phyloP scores from a whole-genome alignment of 2,329 filamentous ascomycete genomes.

The Paraphoma chrysanthemicola region DNA sequence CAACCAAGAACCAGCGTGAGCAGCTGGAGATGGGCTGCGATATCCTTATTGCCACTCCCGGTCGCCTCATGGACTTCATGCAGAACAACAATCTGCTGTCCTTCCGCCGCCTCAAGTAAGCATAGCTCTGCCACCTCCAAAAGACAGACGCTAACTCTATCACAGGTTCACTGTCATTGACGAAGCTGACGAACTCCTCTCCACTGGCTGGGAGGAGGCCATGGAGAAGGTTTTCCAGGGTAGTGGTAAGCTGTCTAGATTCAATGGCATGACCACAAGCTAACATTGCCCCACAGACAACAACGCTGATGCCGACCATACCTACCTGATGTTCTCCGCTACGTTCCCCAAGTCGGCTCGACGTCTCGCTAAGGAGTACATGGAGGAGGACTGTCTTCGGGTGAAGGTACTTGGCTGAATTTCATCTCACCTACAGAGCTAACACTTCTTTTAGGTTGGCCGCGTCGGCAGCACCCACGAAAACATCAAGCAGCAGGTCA shows the following conservation, averaged over 20 bases:
- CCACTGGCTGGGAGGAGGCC: constrained; percentile 77
- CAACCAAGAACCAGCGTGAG: constrained; percentile 70
- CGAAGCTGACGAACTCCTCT: constrained; percentile 92
- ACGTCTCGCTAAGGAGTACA: constrained; percentile 76
- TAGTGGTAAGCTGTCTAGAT: constrained; percentile 67
- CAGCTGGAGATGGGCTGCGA: constrained; percentile 87
- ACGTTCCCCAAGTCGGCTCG: constrained; percentile 87
- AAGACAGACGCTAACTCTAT: not conserved
- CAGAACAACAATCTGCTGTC: constrained; percentile 71
- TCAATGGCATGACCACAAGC: not conserved
- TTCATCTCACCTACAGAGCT: too few relatives aligned
- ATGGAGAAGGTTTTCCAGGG: constrained; percentile 79
- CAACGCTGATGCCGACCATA: constrained; percentile 76
- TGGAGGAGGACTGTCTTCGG: constrained; percentile 76
- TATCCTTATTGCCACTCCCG: constrained; percentile 85
- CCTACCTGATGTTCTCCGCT: constrained; percentile 87
- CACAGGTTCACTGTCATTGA: constrained; percentile 63
- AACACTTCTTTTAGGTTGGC: constrained; percentile 63
- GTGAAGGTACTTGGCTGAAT: too few relatives aligned
- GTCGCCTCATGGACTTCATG: constrained; percentile 86
- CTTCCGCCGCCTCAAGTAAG: constrained; percentile 77
- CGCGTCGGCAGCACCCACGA: constrained; percentile 81
- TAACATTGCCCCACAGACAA: constrained; percentile 56
- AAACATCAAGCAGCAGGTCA: constrained; percentile 81
- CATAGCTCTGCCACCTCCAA: not conserved